phyloP scores from a whole-genome alignment of 768 basidiomycete genomes.

The Dioszegia hungarica region DNA sequence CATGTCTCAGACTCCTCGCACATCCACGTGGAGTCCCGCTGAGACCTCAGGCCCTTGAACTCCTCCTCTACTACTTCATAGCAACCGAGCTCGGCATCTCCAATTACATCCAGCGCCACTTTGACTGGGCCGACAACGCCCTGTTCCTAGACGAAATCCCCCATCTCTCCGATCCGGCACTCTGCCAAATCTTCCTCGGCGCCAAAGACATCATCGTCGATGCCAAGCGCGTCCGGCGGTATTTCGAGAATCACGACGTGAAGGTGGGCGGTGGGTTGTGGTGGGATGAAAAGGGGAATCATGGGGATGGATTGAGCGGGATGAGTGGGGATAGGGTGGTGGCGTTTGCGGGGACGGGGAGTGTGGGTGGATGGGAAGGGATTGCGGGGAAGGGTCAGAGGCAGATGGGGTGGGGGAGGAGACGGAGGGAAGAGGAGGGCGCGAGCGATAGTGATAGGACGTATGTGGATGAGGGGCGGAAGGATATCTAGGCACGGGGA shows the following conservation, averaged over 20 bases:
- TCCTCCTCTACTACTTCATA: constrained; percentile 82
- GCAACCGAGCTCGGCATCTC: constrained; percentile 81
- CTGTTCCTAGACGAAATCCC: constrained; percentile 89
- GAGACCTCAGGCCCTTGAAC: constrained; percentile 61
- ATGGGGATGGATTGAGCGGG: constrained; percentile 45
- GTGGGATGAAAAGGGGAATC: constrained; percentile 53
- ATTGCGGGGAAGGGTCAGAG: not conserved
- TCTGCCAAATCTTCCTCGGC: constrained; percentile 57
- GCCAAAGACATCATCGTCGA: constrained; percentile 75
- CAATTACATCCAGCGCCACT: constrained; percentile 64
- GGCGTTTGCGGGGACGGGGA: constrained; percentile 36
- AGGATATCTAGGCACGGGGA: constrained; percentile 2
- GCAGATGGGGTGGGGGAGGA: not conserved
- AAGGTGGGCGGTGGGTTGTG: constrained; percentile 54
- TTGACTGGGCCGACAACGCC: constrained; percentile 72
- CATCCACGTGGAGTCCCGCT: constrained; percentile 53
- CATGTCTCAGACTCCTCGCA: no score
- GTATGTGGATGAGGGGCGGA: constrained; percentile 9
- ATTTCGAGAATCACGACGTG: constrained; percentile 65
- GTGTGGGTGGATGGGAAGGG: constrained; percentile 23
- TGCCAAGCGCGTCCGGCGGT: constrained; percentile 68
- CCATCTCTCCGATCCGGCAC: constrained; percentile 57
- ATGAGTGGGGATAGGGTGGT: constrained; percentile 31
- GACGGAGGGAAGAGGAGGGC: not conserved
- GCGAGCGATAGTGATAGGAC: constrained; percentile 12